Evolutionary conservation across 2,329 filamentous ascomycete species (phyloP).

Genomic region (Pyrenophora tritici-repentis): DNA sequence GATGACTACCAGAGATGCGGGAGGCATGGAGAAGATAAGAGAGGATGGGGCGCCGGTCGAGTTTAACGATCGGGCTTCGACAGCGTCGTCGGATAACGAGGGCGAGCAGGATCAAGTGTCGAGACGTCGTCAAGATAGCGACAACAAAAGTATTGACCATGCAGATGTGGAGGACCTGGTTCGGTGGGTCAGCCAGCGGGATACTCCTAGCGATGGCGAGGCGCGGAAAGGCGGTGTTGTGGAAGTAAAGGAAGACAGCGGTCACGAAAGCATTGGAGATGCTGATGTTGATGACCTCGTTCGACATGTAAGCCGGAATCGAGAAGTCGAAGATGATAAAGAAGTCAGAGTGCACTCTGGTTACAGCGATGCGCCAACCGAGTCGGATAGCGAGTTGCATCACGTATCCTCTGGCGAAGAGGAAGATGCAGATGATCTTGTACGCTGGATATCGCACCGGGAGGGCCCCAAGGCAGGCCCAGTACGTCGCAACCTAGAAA

Average conservation of each 20-base stretch:
- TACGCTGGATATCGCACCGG: constrained; percentile 32
- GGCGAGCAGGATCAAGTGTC: constrained; percentile 8
- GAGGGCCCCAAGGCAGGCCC: constrained; percentile 30
- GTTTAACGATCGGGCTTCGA: constrained; percentile 28
- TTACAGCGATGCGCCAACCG: constrained; percentile 38
- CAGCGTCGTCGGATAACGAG: constrained; percentile 31
- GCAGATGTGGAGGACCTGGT: constrained; percentile 42
- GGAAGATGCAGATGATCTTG: constrained; percentile 29
- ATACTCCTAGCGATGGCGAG: constrained; percentile 39
- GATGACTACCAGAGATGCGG: constrained; percentile 36
- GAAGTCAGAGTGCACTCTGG: constrained; percentile 4
- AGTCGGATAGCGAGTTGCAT: constrained; percentile 31
- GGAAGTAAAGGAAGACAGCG: constrained; percentile 25
- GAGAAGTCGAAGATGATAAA: constrained; percentile 6
- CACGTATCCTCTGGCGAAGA: constrained; percentile 21
- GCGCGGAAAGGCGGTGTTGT: constrained; percentile 8
- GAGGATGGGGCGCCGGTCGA: constrained; percentile 23
- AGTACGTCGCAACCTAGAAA: constrained; percentile 16
- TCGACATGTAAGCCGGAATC: constrained; percentile 30
- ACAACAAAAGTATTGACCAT: constrained; percentile 36
- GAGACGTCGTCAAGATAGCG: constrained; percentile 15
- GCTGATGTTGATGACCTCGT: constrained; percentile 43
- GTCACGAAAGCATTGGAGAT: constrained; percentile 35
- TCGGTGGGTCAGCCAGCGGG: constrained; percentile 41
- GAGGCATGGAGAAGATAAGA: constrained; percentile 30